Evolutionary conservation across 768 basidiomycete genomes (phyloP).

Genomic region (Boletus rubescentipes): DNA sequence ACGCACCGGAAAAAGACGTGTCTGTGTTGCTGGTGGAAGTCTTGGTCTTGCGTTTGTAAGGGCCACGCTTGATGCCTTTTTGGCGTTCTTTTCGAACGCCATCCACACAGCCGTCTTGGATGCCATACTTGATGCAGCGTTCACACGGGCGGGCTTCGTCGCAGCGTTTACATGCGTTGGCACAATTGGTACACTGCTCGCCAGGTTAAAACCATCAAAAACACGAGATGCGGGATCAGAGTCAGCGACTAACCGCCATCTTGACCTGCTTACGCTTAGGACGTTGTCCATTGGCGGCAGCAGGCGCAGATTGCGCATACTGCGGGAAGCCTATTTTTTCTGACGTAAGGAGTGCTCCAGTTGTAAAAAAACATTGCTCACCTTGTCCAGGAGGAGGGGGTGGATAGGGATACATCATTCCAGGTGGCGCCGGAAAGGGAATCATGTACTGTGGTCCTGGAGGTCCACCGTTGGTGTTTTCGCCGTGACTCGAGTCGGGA

Average conservation of each 20-base stretch:
- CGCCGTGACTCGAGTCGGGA: constrained; percentile 30
- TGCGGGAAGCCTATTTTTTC: constrained; percentile 33
- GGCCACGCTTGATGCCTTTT: constrained; percentile 56
- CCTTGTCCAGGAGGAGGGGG: constrained; percentile 40
- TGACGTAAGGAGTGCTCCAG: constrained; percentile 10
- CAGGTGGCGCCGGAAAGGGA: constrained; percentile 39
- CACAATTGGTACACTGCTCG: constrained; percentile 54
- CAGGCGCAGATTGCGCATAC: constrained; percentile 25
- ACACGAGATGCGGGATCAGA: background rate
- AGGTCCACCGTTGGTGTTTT: constrained; percentile 32
- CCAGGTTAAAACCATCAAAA: constrained; percentile 2
- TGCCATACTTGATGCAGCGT: constrained; percentile 62
- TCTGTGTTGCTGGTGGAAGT: constrained; percentile 19
- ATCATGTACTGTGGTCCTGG: constrained; percentile 37
- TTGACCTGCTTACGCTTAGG: constrained; percentile 57
- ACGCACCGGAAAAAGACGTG: constrained; percentile 23
- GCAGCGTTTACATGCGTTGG: constrained; percentile 56
- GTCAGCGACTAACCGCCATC: constrained; percentile 47
- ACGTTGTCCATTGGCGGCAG: constrained; percentile 26
- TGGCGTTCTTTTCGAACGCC: constrained; percentile 66
- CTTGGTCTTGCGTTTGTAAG: constrained; percentile 55
- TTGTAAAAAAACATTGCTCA: constrained; percentile 17
- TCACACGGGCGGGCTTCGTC: constrained; percentile 62
- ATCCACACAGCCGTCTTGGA: constrained; percentile 55
- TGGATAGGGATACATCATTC: constrained; percentile 45